A percentile compares a stretch with the other conserved stretches of the same genome.
phyloP scores from a whole-genome alignment of 768 basidiomycete species.

The Roridomyces roridus region DNA sequence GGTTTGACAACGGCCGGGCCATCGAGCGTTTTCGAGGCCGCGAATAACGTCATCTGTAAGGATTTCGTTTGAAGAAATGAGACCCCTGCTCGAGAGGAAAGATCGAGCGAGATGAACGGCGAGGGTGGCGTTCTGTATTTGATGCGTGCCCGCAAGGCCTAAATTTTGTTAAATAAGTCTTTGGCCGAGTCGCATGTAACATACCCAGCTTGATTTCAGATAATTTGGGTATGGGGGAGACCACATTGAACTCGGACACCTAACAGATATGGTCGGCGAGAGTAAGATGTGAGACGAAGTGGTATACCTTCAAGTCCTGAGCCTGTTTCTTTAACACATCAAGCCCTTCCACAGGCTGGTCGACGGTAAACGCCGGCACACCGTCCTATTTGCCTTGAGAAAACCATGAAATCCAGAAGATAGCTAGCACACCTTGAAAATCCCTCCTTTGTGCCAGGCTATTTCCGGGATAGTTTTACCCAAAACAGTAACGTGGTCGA shows the following conservation, averaged over 20 bases:
- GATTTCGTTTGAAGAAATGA: conserved; percentile 26
- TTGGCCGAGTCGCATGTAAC: conserved; percentile 9
- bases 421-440: conserved; percentile 77
- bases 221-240: conserved; percentile 58
- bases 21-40: conserved; percentile 74
- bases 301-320: conserved; percentile 62
- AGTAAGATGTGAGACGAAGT: neutral
- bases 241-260: conserved; percentile 74
- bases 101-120: conserved; percentile 75
- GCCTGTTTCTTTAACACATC: conserved; percentile 73
- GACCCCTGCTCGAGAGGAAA: conserved; percentile 58
- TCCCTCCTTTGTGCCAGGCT: conserved; percentile 95
- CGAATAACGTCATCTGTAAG: conserved; percentile 61
- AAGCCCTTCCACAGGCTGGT: conserved; percentile 75
- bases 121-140: conserved; percentile 85
- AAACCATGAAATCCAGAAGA: neutral
- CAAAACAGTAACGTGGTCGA: conserved; percentile 89
- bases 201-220: conserved; percentile 66
- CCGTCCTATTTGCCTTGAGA: conserved; percentile 53
- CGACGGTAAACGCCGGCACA: conserved; percentile 85
- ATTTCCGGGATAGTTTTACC: conserved; percentile 91
- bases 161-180: conserved; percentile 3
- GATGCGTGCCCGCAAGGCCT: conserved; percentile 90
- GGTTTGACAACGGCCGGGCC: conserved; percentile 96
- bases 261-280: conserved; percentile 33